phyloP scores from a whole-genome alignment of 805 yeast genomes.

The Blastobotrys terrestris region DNA sequence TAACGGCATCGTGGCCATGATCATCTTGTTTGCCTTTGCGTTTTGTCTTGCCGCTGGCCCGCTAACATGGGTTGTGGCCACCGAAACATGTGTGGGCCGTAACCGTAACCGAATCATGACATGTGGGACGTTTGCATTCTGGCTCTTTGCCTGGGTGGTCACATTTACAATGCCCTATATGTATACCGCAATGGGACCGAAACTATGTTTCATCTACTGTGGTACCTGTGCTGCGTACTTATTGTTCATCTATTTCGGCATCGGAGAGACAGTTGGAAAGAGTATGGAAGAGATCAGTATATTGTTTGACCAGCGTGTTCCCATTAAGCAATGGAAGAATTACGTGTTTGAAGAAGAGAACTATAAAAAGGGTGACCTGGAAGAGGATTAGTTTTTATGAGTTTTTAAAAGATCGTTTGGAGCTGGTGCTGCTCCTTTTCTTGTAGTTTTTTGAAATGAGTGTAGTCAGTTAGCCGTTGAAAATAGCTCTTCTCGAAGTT shows the following conservation, averaged over 20 bases:
- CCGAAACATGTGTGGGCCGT: constrained; percentile 9
- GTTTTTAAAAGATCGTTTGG: neutral
- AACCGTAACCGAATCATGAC: constrained; percentile 10
- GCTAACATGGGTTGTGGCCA: constrained; percentile 9
- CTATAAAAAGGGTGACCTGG: neutral
- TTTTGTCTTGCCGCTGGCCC: constrained; percentile 9
- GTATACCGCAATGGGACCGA: constrained; percentile 12
- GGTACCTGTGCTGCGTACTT: constrained; percentile 7
- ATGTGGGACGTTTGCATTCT: constrained; percentile 9
- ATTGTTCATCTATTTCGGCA: constrained; percentile 9
- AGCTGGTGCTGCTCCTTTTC: neutral
- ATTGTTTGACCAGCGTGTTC: constrained; percentile 6
- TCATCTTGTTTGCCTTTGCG: constrained; percentile 3
- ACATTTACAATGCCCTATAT: constrained; percentile 13
- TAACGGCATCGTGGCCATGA: constrained; percentile 3
- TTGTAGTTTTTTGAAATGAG: neutral
- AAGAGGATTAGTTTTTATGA: no score
- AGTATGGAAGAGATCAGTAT: constrained; percentile 14
- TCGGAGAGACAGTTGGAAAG: constrained; percentile 14
- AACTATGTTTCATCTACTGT: constrained; percentile 9
- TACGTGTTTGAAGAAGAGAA: constrained; percentile 4
- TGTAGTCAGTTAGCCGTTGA: neutral
- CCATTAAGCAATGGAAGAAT: neutral
- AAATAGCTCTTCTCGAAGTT: neutral
- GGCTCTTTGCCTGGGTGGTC: constrained; percentile 13